A percentile compares a stretch with the other conserved stretches of the same genome.
These are phyloP conservation scores for Volvariella volvacea DNA, from an alignment of 1,284 basidiomycete genomes.

Conservation along the genomic window DNA sequence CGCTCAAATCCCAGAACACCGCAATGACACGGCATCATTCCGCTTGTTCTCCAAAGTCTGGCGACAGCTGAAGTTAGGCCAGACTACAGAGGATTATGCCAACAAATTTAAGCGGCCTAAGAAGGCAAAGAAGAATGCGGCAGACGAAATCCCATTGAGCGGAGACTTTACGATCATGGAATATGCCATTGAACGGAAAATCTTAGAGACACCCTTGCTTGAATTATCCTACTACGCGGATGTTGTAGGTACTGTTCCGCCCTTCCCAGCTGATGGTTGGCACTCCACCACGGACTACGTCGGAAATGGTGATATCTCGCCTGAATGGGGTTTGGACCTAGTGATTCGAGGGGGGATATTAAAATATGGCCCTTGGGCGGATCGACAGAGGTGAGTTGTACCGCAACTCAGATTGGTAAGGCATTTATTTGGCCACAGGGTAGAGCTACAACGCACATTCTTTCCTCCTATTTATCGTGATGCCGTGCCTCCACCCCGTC, in stretches of 20 bases:
- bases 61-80: slow-evolving; percentile 46
- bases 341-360: slow-evolving; percentile 67
- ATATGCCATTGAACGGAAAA: slow-evolving; percentile 81
- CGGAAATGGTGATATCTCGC: slow-evolving; percentile 82
- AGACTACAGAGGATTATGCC: slow-evolving; percentile 17
- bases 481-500: slow-evolving; percentile 42
- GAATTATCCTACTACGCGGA: slow-evolving; percentile 85
- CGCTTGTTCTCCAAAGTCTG: slow-evolving; percentile 46
- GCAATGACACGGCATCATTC: slow-evolving; percentile 28
- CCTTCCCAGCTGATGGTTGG: slow-evolving; percentile 18
- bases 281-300: slow-evolving; percentile 53
- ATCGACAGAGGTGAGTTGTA: slow-evolving; percentile 68
- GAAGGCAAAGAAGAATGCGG: slow-evolving; percentile 34
- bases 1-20: slow-evolving; percentile 23
- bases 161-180: slow-evolving; percentile 55
- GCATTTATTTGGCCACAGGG: slow-evolving; percentile 32
- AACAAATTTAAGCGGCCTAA: slow-evolving; percentile 11
- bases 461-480: slow-evolving; percentile 77
- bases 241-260: slow-evolving; percentile 60
- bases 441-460: slow-evolving; percentile 73
- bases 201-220: slow-evolving; percentile 70
- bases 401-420: background rate
- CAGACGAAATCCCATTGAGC: slow-evolving; percentile 49
- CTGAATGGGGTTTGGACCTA: slow-evolving; percentile 90
- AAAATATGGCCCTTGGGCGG: slow-evolving; percentile 91